Conservation (phyloP, 1,284 basidiomycete genomes). For the Tremellales sp. region DNA sequence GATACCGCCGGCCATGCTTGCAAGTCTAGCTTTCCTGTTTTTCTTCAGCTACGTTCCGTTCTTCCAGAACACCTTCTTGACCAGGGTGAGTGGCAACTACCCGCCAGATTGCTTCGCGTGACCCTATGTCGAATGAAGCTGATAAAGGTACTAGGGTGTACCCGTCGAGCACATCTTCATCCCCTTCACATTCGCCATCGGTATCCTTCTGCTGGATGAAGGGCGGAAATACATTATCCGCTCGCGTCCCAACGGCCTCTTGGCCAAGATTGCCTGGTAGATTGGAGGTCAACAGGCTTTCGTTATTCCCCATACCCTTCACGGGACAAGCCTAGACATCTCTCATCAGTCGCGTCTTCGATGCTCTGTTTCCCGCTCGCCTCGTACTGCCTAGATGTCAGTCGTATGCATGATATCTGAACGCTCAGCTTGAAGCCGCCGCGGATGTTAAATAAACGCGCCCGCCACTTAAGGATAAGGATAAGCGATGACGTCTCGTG, state of each 20-base stretch:
- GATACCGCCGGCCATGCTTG: conserved; percentile 54
- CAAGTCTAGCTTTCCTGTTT: conserved; percentile 52
- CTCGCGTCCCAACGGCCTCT: conserved; percentile 40
- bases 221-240: conserved; percentile 48
- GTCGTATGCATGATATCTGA: too few relatives aligned
- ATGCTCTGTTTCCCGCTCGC: too few relatives aligned
- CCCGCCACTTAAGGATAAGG: too few relatives aligned
- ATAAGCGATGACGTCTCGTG: too few relatives aligned
- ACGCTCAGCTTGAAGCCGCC: too few relatives aligned
- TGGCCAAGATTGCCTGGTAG: conserved; percentile 51
- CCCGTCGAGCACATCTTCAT: conserved; percentile 55
- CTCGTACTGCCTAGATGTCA: too few relatives aligned
- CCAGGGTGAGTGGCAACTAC: conserved; percentile 41
- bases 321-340: too few relatives aligned
- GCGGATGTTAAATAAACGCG: too few relatives aligned
- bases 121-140: background rate
- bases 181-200: conserved; percentile 49
- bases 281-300: too few relatives aligned
- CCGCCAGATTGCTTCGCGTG: too few relatives aligned
- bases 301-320: too few relatives aligned
- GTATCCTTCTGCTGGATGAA: conserved; percentile 47
- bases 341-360: too few relatives aligned
- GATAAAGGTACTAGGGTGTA: conserved; percentile 44
- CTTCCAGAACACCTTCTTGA: conserved; percentile 59
- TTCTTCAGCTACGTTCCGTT: conserved; percentile 59